phyloP scores from a whole-genome alignment of 225 moss, liverwort and hornwort genomes.

The Polytrichum formosum region DNA sequence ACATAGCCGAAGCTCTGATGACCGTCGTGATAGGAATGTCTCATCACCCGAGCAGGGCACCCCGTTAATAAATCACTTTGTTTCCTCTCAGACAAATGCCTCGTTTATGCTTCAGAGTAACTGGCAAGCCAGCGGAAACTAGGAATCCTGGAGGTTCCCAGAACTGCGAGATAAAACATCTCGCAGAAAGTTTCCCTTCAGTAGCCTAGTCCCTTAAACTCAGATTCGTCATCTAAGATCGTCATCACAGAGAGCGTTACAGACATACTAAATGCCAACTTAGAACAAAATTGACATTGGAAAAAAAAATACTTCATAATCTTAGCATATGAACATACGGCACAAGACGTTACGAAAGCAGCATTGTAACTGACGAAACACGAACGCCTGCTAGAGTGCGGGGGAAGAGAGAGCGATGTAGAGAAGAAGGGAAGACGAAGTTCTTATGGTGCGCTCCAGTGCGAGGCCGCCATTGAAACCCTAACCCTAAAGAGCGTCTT shows the following conservation, averaged over 20 bases:
- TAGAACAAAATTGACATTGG: no score
- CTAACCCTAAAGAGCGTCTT: no score
- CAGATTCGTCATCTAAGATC: slow-evolving; percentile 40
- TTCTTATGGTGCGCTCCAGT: no score
- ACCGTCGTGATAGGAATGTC: slow-evolving; percentile 59
- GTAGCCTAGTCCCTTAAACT: slow-evolving; percentile 18
- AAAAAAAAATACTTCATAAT: no score
- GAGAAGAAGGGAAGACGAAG: no score
- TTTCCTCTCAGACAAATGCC: slow-evolving; percentile 29
- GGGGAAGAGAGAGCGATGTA: no score
- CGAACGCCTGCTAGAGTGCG: no score
- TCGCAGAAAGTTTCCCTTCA: slow-evolving; percentile 3
- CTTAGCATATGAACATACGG: no score
- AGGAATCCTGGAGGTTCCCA: slow-evolving; percentile 21
- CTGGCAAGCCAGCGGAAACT: slow-evolving; percentile 45
- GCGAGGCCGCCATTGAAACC: no score
- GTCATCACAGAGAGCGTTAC: slow-evolving; percentile 35
- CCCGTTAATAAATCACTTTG: background rate
- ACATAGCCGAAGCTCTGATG: slow-evolving; percentile 50
- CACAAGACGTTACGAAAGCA: no score
- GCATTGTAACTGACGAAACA: no score
- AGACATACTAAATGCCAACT: no score
- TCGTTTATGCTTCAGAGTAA: slow-evolving; percentile 38
- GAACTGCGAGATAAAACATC: slow-evolving; percentile 29
- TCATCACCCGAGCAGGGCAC: slow-evolving; percentile 35